Percentiles rank a stretch among this genome's conserved stretches.
Evolutionary conservation across 805 yeast genomes (phyloP).

Genomic region (Sungouiozyma intestinalis): DNA sequence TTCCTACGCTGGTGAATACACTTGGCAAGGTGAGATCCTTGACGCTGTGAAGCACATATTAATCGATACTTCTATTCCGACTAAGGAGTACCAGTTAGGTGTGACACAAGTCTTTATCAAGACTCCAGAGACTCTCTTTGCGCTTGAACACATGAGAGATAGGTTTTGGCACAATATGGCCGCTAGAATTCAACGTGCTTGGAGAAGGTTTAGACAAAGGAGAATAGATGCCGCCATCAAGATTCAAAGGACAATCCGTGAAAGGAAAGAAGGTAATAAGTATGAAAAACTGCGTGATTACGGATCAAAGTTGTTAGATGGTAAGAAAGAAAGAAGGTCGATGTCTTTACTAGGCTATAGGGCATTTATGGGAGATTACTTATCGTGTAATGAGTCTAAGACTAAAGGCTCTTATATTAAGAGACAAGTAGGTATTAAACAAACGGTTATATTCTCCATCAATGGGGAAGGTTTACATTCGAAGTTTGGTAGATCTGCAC

Average conservation of each 20-base stretch:
- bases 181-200: conserved; percentile 91
- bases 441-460: conserved; percentile 62
- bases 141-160: conserved; percentile 92
- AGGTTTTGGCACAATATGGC: conserved; percentile 98
- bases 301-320: conserved; percentile 60
- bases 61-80: conserved; percentile 58
- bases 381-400: conserved; percentile 70
- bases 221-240: conserved; percentile 78
- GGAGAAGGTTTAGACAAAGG: conserved; percentile 73
- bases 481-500: conserved; percentile 88
- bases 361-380: conserved; percentile 88
- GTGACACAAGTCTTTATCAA: conserved; percentile 87
- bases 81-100: conserved; percentile 82
- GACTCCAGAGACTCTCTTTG: conserved; percentile 93
- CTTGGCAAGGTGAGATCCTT: conserved; percentile 50
- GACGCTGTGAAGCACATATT: conserved; percentile 46
- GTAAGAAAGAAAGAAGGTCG: conserved; percentile 80
- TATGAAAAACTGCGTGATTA: conserved; percentile 76
- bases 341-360: conserved; percentile 81
- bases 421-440: conserved; percentile 58
- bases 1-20: conserved; percentile 81
- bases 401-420: conserved; percentile 69
- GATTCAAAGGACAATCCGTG: conserved; percentile 77
- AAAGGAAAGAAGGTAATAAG: conserved; percentile 68
- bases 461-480: conserved; percentile 74